A percentile compares a stretch with the other conserved stretches of the same genome.
These are phyloP conservation scores for Candida jianshihensis DNA, from an alignment of 805 yeast species.

Conservation along the genomic window DNA sequence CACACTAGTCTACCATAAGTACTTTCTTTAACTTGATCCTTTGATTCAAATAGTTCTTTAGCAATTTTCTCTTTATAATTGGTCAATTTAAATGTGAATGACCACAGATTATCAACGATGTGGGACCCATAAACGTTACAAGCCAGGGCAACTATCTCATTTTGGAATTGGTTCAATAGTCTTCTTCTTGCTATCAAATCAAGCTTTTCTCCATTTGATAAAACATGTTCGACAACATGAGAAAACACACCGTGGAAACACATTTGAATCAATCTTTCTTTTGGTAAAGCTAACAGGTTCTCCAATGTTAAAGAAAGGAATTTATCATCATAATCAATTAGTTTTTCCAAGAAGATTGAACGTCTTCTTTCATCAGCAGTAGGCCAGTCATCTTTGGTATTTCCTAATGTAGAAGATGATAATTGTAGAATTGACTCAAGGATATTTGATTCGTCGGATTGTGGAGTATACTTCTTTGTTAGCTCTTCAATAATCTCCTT, in stretches of 20 bases:
- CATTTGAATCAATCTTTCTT: conserved; percentile 61
- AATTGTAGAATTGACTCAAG: conserved; percentile 63
- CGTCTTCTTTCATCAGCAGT: conserved; percentile 84
- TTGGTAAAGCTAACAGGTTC: conserved; percentile 51
- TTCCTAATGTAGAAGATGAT: conserved; percentile 68
- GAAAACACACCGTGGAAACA: conserved; percentile 87
- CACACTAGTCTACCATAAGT: conserved; percentile 86
- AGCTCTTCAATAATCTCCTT: conserved; percentile 50
- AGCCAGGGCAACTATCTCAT: conserved; percentile 51
- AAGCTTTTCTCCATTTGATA: conserved; percentile 43
- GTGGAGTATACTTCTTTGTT: conserved; percentile 37
- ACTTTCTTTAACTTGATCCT: conserved; percentile 72
- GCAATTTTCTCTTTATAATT: conserved; percentile 86
- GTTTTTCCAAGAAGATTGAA: conserved; percentile 63
- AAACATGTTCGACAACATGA: conserved; percentile 71
- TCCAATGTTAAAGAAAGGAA: conserved; percentile 54
- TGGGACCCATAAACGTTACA: conserved; percentile 91
- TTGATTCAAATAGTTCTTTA: conserved; percentile 47
- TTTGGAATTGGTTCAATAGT: conserved; percentile 57
- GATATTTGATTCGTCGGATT: conserved; percentile 31
- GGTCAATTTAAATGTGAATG: conserved; percentile 66
- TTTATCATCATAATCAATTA: conserved; percentile 59
- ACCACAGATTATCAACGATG: conserved; percentile 79
- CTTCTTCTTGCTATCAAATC: conserved; percentile 54
- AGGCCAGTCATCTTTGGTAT: conserved; percentile 85